Evolutionary conservation across 2,329 filamentous ascomycete species (phyloP).

Genomic region (Phialocephala subalpina): DNA sequence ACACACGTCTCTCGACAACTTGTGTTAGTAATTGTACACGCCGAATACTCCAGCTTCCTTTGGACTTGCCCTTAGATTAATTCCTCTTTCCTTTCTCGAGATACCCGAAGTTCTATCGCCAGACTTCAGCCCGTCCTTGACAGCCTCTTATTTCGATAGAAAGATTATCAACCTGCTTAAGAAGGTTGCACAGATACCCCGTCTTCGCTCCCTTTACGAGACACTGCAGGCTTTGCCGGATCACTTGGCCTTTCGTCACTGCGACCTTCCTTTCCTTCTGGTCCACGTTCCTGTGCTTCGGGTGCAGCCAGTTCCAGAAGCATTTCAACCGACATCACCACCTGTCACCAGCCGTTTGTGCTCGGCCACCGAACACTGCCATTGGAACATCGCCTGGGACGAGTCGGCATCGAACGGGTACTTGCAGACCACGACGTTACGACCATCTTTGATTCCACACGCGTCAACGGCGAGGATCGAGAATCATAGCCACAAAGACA

Average conservation of each 20-base stretch:
- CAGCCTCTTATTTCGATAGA: constrained; percentile 85
- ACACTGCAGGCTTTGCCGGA: constrained; percentile 20
- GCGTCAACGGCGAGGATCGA: constrained; percentile 26
- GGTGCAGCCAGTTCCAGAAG: constrained; percentile 42
- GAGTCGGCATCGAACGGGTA: constrained; percentile 39
- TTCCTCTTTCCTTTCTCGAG: constrained; percentile 28
- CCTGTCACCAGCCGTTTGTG: constrained; percentile 38
- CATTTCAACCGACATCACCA: constrained; percentile 37
- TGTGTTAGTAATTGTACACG: constrained; percentile 2
- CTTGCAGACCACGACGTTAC: constrained; percentile 40
- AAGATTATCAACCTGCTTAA: constrained; percentile 52
- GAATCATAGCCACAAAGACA: constrained; percentile 19
- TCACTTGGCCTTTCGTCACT: constrained; percentile 28
- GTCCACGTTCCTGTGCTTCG: constrained; percentile 34
- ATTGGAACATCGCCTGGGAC: constrained; percentile 36
- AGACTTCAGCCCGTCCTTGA: constrained; percentile 85
- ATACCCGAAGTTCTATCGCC: constrained; percentile 55
- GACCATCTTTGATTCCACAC: constrained; percentile 36
- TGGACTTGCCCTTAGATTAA: constrained; percentile 20
- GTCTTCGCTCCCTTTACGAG: constrained; percentile 27
- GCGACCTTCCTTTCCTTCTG: constrained; percentile 32
- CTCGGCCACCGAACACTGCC: constrained; percentile 19
- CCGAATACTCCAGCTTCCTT: constrained; percentile 7
- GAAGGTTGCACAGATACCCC: constrained; percentile 36
- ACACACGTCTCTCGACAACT: constrained; percentile 1